A percentile compares a stretch with the other conserved stretches of the same genome.
Evolutionary conservation across 2,329 filamentous ascomycete genomes (phyloP).

Genomic region (Ceratocystis cacaofunesta): DNA sequence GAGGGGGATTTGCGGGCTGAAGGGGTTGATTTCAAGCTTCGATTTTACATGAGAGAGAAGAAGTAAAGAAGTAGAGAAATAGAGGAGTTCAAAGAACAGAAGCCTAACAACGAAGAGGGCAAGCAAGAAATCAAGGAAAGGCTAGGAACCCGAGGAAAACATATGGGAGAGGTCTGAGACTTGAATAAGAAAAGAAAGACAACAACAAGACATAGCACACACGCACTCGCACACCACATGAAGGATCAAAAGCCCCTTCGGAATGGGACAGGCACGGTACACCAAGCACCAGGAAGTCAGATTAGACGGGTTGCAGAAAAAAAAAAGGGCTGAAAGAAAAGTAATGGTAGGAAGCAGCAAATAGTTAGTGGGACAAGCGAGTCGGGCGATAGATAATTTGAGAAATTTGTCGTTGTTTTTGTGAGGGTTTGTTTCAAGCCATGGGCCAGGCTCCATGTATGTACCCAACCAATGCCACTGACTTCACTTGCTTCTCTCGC

Average conservation of each 20-base stretch:
- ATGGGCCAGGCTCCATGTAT: not conserved
- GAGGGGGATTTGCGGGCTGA: not conserved
- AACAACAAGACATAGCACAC: not conserved
- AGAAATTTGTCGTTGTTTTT: not conserved
- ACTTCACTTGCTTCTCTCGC: not conserved
- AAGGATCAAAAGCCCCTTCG: not conserved
- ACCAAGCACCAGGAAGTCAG: not conserved
- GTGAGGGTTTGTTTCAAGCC: not conserved
- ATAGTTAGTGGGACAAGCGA: not conserved
- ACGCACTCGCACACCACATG: not conserved
- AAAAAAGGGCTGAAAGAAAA: not conserved
- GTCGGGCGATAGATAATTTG: not conserved
- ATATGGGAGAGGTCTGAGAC: conserved; percentile 2
- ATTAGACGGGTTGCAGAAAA: not conserved
- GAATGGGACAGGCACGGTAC: not conserved
- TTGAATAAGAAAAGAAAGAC: not conserved
- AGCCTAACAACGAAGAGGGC: not conserved
- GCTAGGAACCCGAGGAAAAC: not conserved
- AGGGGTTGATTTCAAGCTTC: not conserved
- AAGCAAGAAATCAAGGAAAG: not conserved
- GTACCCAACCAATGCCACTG: not conserved
- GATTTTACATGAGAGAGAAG: not conserved
- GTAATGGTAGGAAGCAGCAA: too few relatives aligned
- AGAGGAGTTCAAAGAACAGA: not conserved
- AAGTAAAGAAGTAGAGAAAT: not conserved